These are phyloP conservation scores for Onygenales sp. DNA, from an alignment of 2,329 filamentous ascomycete species.

Conservation along the genomic window DNA sequence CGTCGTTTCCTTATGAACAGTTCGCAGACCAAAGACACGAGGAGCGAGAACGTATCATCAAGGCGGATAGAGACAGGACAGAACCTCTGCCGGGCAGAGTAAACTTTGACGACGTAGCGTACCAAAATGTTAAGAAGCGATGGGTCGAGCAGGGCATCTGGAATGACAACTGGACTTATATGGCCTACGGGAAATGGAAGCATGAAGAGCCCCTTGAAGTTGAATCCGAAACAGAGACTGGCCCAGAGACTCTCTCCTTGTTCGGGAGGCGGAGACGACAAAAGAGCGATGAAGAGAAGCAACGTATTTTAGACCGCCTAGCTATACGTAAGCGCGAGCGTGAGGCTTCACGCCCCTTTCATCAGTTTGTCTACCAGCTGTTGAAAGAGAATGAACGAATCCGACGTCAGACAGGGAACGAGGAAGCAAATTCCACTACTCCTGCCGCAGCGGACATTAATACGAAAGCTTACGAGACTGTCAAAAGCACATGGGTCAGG, in stretches of 20 bases:
- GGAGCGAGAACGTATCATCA: background rate
- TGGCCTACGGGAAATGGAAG: background rate
- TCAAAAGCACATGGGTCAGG: slow-evolving; percentile 20
- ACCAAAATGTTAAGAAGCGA: slow-evolving; percentile 15
- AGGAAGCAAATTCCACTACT: background rate
- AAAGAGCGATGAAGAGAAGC: slow-evolving; percentile 7
- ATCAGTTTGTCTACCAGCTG: slow-evolving; percentile 21
- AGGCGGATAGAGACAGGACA: background rate
- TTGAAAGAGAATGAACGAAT: slow-evolving; percentile 18
- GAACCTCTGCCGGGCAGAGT: background rate
- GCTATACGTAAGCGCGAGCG: background rate
- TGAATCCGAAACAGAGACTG: slow-evolving; percentile 4
- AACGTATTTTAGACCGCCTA: background rate
- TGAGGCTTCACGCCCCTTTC: slow-evolving; percentile 16
- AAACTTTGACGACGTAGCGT: background rate
- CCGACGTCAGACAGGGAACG: background rate
- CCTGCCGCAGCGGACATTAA: slow-evolving; percentile 16
- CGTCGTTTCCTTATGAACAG: background rate
- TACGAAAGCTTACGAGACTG: slow-evolving; percentile 19
- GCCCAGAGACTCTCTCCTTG: slow-evolving; percentile 4
- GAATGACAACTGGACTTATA: slow-evolving; percentile 7
- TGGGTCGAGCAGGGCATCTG: slow-evolving; percentile 21
- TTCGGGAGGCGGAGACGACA: slow-evolving; percentile 4
- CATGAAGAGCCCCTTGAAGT: slow-evolving; percentile 2
- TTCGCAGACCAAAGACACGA: background rate